Evolutionary conservation across 2,329 filamentous ascomycete species (phyloP).

Genomic region (Madurella fahalii): DNA sequence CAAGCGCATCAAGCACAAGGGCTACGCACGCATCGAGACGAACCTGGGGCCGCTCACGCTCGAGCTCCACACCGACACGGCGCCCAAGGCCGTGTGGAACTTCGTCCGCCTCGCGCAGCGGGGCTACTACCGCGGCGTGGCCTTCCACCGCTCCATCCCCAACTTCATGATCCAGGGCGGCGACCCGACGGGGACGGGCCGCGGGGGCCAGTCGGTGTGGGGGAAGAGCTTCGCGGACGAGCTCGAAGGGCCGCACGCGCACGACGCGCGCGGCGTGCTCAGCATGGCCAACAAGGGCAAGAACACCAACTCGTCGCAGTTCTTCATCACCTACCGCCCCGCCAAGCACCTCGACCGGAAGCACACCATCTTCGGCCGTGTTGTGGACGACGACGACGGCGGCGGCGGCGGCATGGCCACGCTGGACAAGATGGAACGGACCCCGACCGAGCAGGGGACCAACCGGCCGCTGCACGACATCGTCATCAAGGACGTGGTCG

Average conservation of each 20-base stretch:
- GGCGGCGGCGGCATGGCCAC: too few relatives aligned
- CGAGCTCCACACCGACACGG: slow-evolving; percentile 85
- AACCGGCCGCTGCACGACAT: slow-evolving; percentile 73
- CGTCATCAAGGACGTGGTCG: slow-evolving; percentile 72
- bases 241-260: slow-evolving; percentile 82
- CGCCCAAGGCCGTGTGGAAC: slow-evolving; percentile 94
- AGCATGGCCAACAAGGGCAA: slow-evolving; percentile 99
- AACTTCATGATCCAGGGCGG: slow-evolving; percentile 98
- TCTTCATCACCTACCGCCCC: slow-evolving; percentile 85
- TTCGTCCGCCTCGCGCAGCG: slow-evolving; percentile 84
- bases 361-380: slow-evolving; percentile 90
- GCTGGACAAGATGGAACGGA: slow-evolving; percentile 71
- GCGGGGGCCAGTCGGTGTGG: slow-evolving; percentile 89
- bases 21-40: slow-evolving; percentile 86
- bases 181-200: slow-evolving; percentile 86
- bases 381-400: slow-evolving; percentile 74
- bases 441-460: slow-evolving; percentile 65
- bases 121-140: slow-evolving; percentile 80
- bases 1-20: slow-evolving; percentile 80
- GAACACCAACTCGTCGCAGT: slow-evolving; percentile 94
- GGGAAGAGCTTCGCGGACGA: slow-evolving; percentile 93
- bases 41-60: slow-evolving; percentile 80
- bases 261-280: slow-evolving; percentile 72
- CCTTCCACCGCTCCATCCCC: slow-evolving; percentile 90
- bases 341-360: slow-evolving; percentile 86